Percentiles rank a stretch among this genome's conserved stretches.
Conservation (phyloP, 495 filamentous ascomycete species). For the Friedmanniomyces simplex region DNA sequence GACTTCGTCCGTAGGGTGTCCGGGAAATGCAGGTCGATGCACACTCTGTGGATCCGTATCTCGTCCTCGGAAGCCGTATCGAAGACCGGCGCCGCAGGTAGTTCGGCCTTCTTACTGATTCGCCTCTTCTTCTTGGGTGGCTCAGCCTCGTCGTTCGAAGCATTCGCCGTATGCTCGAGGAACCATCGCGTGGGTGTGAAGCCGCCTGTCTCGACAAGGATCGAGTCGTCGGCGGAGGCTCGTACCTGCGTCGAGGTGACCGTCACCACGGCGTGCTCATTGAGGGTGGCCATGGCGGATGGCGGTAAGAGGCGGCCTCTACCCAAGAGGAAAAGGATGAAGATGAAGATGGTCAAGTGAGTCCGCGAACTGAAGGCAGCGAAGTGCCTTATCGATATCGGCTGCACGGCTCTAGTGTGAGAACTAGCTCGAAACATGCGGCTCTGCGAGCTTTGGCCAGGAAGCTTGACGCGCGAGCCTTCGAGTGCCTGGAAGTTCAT, state of each 20-base stretch:
- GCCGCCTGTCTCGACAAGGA: constrained; percentile 18
- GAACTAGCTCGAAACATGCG: not conserved
- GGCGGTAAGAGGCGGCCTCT: not conserved
- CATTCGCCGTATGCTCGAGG: constrained; percentile 1
- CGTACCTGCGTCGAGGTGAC: constrained; percentile 5
- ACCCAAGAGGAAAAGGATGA: not conserved
- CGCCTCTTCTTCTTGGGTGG: constrained; percentile 7
- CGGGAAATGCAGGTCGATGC: constrained; percentile 19
- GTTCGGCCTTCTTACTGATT: not conserved
- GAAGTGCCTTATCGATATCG: not conserved
- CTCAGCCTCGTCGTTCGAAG: not conserved
- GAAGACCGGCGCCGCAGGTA: not conserved
- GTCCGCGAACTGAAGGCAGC: not conserved
- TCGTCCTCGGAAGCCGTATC: not conserved
- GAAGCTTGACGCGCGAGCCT: not conserved
- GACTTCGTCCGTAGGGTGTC: not conserved
- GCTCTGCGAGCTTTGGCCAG: constrained; percentile 3
- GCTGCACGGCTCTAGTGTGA: not conserved
- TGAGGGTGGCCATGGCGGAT: constrained; percentile 5
- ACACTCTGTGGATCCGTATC: constrained; percentile 7
- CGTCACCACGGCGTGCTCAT: constrained; percentile 8
- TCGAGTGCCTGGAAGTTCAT: not conserved
- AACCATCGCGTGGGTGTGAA: constrained; percentile 17
- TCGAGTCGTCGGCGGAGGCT: constrained; percentile 3
- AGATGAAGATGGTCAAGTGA: not conserved